Evolutionary conservation across 192 early-diverging fungal species (phyloP).

Genomic region (Spizellomyces punctatus): DNA sequence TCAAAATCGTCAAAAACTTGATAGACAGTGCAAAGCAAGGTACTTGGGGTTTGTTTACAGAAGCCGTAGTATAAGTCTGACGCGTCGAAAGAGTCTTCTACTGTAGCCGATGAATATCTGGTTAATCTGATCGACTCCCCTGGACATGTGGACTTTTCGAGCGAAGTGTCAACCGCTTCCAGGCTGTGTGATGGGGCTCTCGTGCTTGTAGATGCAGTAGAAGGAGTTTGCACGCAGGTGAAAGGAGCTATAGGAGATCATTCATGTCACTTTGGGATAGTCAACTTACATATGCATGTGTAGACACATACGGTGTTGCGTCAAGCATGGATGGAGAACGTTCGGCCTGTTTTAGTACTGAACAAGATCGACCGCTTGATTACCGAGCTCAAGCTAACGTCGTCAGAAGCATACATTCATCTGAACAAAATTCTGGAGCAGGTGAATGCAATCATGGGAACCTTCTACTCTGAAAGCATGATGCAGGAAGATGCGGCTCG

Average conservation of each 20-base stretch:
- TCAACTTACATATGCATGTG: background rate
- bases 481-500: slow-evolving; percentile 73
- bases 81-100: no score
- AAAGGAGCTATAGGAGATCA: background rate
- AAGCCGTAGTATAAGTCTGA: no score
- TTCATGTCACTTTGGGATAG: slow-evolving; percentile 13
- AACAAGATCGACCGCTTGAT: slow-evolving; percentile 99
- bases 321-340: slow-evolving; percentile 92
- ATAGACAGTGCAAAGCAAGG: slow-evolving; percentile 23
- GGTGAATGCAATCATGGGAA: slow-evolving; percentile 94
- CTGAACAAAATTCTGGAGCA: slow-evolving; percentile 94
- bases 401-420: slow-evolving; percentile 89
- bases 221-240: slow-evolving; percentile 98
- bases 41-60: no score
- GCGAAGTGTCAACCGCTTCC: slow-evolving; percentile 99
- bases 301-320: slow-evolving; percentile 93
- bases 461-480: slow-evolving; percentile 88
- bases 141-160: slow-evolving; percentile 97
- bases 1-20: slow-evolving; percentile 62
- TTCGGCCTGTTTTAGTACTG: slow-evolving; percentile 90
- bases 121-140: slow-evolving; percentile 98
- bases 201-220: slow-evolving; percentile 95
- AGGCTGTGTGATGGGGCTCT: slow-evolving; percentile 93
- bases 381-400: slow-evolving; percentile 89
- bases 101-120: slow-evolving; percentile 68